These are phyloP conservation scores for Cornus suecica DNA, from an alignment of 148 eudicot genomes.

Conservation along the genomic window DNA sequence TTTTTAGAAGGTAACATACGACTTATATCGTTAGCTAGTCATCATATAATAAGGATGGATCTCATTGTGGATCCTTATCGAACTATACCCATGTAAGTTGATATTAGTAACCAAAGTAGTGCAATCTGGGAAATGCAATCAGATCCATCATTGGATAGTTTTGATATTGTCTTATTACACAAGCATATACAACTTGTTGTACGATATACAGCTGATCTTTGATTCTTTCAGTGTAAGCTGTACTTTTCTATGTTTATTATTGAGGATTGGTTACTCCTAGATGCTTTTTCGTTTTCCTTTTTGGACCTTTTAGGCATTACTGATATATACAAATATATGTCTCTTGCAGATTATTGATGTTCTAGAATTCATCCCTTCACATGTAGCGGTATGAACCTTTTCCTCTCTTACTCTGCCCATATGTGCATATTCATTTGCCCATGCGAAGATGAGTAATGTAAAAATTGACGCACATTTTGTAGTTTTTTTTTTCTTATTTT, in stretches of 20 bases:
- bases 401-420: background rate
- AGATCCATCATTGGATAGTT: background rate
- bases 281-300: background rate
- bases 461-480: background rate
- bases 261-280: background rate
- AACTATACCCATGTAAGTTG: background rate
- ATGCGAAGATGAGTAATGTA: background rate
- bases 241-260: background rate
- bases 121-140: background rate
- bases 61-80: background rate
- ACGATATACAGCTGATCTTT: background rate
- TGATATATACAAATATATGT: background rate
- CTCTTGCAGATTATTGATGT: slow-evolving; percentile 93
- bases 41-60: background rate
- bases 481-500: background rate
- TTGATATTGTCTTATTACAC: background rate
- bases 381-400: slow-evolving; percentile 71
- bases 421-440: background rate
- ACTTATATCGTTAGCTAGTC: background rate
- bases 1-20: background rate
- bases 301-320: slow-evolving; percentile 12
- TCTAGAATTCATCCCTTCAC: slow-evolving; percentile 81
- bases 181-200: background rate
- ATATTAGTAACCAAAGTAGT: background rate
- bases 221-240: background rate